These are phyloP conservation scores for Globisporangium paroecandrum DNA, from an alignment of 352 stramenopile species.

Conservation along the genomic window DNA sequence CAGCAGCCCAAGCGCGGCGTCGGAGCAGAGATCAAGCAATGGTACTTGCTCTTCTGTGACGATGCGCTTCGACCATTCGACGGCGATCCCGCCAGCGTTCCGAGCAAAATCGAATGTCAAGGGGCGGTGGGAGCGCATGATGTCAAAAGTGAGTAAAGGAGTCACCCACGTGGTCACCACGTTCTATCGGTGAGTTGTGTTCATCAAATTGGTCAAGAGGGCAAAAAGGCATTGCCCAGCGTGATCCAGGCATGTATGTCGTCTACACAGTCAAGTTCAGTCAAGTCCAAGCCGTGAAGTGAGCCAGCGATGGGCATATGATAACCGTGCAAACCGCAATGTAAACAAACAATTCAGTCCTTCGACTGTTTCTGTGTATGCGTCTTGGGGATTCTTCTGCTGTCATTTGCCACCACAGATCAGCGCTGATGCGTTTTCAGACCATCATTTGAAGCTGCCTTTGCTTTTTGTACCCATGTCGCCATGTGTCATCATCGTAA, in stretches of 20 bases:
- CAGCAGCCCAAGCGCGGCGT: constrained; percentile 1
- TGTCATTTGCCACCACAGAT: neutral
- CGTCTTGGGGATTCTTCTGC: no score
- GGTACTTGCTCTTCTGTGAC: neutral
- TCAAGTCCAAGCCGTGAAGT: neutral
- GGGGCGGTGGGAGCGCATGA: constrained; percentile 12
- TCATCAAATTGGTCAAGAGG: neutral
- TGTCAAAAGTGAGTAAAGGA: neutral
- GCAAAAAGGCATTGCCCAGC: neutral
- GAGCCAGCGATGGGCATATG: no score
- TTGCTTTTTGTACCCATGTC: neutral
- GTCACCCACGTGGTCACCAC: constrained; percentile 2
- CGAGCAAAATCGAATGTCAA: constrained; percentile 18
- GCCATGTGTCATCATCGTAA: neutral
- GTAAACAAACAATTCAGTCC: no score
- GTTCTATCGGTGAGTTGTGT: constrained; percentile 4
- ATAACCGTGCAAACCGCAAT: no score
- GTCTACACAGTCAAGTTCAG: neutral
- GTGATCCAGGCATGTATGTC: neutral
- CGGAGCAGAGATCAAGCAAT: constrained; percentile 5
- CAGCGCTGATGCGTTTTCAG: neutral
- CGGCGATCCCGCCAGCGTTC: constrained; percentile 1
- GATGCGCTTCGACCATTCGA: constrained; percentile 3
- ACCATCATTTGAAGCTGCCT: neutral
- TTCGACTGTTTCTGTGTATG: no score